Evolutionary conservation across 257 asterid species (phyloP).

Genomic region (Scutellaria galericulata): DNA sequence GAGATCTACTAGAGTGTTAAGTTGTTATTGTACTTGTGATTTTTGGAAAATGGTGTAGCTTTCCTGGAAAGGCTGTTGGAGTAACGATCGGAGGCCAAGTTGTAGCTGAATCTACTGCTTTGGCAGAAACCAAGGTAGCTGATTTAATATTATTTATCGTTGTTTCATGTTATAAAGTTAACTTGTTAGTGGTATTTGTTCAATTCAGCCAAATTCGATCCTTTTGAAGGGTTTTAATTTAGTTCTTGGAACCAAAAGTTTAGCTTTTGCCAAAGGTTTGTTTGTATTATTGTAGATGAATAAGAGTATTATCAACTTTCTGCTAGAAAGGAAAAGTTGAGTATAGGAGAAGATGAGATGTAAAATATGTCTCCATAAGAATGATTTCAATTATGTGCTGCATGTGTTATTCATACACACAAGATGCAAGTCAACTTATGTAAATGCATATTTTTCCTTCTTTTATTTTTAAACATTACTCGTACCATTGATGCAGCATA

Average conservation of each 20-base stretch:
- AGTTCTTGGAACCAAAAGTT: not conserved
- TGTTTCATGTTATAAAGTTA: not conserved
- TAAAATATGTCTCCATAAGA: not conserved
- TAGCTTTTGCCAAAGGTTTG: not conserved
- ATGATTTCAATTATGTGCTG: not conserved
- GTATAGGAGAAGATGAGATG: not conserved
- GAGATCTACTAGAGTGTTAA: not conserved
- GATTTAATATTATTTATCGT: not conserved
- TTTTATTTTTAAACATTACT: not conserved
- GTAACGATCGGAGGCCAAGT: conserved; percentile 65
- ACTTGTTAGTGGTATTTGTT: not conserved
- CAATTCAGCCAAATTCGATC: not conserved
- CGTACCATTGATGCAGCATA: conserved; percentile 60
- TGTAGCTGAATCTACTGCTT: conserved; percentile 55
- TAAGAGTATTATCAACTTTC: conserved; percentile 5
- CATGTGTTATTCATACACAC: not conserved
- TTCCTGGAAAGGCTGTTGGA: conserved; percentile 91
- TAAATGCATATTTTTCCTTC: not conserved
- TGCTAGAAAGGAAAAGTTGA: not conserved
- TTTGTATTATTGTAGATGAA: not conserved
- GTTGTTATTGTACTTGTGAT: conserved; percentile 16
- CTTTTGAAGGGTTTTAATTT: conserved; percentile 5
- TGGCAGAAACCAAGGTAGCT: conserved; percentile 47
- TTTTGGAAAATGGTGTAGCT: conserved; percentile 45
- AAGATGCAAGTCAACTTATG: not conserved